Base-by-base conservation (phyloP, 345 rosid species). In the Firmiana major region DNA sequence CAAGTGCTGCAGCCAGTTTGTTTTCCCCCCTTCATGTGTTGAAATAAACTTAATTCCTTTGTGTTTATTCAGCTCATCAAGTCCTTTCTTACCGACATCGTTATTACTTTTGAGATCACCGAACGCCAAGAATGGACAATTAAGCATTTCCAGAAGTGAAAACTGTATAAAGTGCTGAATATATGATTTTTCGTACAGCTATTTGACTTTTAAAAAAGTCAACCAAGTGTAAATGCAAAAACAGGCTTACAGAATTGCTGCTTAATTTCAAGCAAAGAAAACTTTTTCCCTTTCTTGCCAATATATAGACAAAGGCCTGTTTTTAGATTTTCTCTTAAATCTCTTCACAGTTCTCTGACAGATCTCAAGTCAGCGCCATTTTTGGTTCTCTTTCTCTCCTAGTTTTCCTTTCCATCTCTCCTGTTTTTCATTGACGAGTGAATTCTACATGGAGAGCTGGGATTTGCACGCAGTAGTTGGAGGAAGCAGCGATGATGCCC, bases 381-480 rank as follows among this genome's bases (percentile, higher is more conserved):
- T 15, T n/a, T 38, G 54, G 40, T 15, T 49, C 26, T 13, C 34
- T 46, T 46, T 16, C 17, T 48, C 17, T 24, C n/a, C 28, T 8
- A 36, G 48, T 5, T 43, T 31, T 8, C 28, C 8, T 0, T 19
- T 5, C 1, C 49, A 21, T 4, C 6, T 21, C 36, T 42, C 22
- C 7, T 17, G 5, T 34, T 15, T 0, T 6, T 58, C 21, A 65
- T 63, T 34, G 77, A 82, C 63, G 77, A 81, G 73, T 59, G 81
- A 85, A 26, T 82, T 86, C 51, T 82, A 66, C 73, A 87, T 86
- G 89, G 90, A 87, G 53, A 84, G 81, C 81, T 89, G 96, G 89
- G 92, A 89, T 84, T 74, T 88, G 60, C 88, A 85, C 73, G 86
- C 93, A 17, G 76, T 88, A 63, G 87, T 87, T 22, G 79, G 88